Evolutionary conservation across 2,329 filamentous ascomycete species (phyloP).

Genomic region (Hortaea sp.): DNA sequence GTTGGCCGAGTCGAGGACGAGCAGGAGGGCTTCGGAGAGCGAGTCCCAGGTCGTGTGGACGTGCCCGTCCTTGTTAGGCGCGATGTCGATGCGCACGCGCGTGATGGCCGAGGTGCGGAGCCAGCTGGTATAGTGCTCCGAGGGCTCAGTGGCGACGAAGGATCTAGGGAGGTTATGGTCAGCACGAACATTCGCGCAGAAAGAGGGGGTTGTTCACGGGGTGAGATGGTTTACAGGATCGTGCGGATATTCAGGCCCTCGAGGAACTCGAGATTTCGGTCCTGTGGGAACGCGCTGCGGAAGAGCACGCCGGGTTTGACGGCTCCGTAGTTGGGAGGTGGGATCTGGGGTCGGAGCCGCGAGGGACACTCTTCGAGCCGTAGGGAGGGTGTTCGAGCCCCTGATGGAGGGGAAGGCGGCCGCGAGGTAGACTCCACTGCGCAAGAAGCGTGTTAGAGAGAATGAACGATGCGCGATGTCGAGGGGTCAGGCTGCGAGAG

Average conservation of each 20-base stretch:
- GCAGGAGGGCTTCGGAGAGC: constrained; percentile 60
- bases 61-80: constrained; percentile 69
- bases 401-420: constrained; percentile 18
- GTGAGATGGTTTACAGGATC: constrained; percentile 51
- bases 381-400: constrained; percentile 11
- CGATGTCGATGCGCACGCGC: constrained; percentile 67
- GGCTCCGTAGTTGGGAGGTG: constrained; percentile 66
- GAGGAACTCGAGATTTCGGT: constrained; percentile 61
- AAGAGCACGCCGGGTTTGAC: constrained; percentile 65
- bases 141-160: constrained; percentile 38
- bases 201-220: neutral
- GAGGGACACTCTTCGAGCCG: constrained; percentile 16
- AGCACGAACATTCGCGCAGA: constrained; percentile 1
- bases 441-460: no score
- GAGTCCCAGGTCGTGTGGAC: constrained; percentile 53
- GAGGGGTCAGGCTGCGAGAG: neutral
- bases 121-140: constrained; percentile 47
- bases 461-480: neutral
- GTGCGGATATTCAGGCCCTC: constrained; percentile 61
- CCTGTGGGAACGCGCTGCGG: constrained; percentile 68
- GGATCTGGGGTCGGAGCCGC: constrained; percentile 29
- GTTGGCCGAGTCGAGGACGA: constrained; percentile 62
- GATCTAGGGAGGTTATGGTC: constrained; percentile 27
- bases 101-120: constrained; percentile 56
- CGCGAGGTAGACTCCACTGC: constrained; percentile 10